phyloP scores from a whole-genome alignment of 768 basidiomycete species.

The Rhizopogon roseolus region DNA sequence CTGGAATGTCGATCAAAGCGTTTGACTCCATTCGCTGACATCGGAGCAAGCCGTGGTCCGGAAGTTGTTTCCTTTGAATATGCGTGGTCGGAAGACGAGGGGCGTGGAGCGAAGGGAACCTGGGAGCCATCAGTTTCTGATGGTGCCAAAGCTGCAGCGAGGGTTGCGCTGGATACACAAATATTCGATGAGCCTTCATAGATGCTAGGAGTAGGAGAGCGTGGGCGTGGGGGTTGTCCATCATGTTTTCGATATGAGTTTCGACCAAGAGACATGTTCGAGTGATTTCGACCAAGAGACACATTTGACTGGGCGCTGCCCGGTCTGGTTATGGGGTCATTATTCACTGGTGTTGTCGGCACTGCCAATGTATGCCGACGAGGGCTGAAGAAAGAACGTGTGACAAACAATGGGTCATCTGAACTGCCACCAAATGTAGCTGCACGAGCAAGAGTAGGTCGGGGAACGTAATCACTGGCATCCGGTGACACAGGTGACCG shows the following conservation, averaged over 20 bases:
- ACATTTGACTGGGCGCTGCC: slow-evolving; percentile 7
- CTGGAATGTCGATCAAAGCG: slow-evolving; percentile 10
- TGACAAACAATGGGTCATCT: slow-evolving; percentile 1
- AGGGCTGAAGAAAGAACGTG: neutral
- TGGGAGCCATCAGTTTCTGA: neutral
- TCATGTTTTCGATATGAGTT: slow-evolving; percentile 11
- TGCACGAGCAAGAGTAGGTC: slow-evolving; percentile 4
- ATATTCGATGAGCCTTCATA: slow-evolving; percentile 6
- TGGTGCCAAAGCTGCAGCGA: neutral
- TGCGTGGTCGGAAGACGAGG: neutral
- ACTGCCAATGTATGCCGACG: slow-evolving; percentile 9
- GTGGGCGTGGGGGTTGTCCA: slow-evolving; percentile 11
- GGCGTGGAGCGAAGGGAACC: neutral
- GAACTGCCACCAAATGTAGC: slow-evolving; percentile 8
- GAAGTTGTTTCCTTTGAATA: neutral
- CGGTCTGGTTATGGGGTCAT: slow-evolving; percentile 3
- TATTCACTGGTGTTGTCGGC: slow-evolving; percentile 1
- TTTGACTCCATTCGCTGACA: slow-evolving; percentile 12
- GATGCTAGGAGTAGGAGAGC: slow-evolving; percentile 8
- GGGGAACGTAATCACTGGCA: neutral
- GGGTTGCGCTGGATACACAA: slow-evolving; percentile 5
- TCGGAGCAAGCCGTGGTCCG: slow-evolving; percentile 10
- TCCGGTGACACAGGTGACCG: slow-evolving; percentile 3
- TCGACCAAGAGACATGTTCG: slow-evolving; percentile 7
- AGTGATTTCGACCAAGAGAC: slow-evolving; percentile 9